Evolutionary conservation across 495 filamentous ascomycete species (phyloP).

Genomic region (Annulohypoxylon maeteangense): DNA sequence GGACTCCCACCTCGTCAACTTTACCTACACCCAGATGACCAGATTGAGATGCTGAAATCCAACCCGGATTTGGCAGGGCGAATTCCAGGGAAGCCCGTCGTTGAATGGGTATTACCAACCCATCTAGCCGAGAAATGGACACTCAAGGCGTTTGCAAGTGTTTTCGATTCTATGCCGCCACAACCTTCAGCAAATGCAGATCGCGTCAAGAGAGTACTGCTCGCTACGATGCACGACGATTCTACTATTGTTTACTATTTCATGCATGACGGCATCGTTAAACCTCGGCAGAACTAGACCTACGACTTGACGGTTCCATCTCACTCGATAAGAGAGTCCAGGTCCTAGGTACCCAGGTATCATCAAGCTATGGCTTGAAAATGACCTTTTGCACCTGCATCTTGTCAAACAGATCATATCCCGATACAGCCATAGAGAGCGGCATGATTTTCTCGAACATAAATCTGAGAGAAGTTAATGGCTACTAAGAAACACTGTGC

Average conservation of each 20-base stretch:
- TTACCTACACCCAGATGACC: slow-evolving; percentile 94
- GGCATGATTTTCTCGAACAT: slow-evolving; percentile 96
- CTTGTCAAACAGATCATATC: slow-evolving; percentile 90
- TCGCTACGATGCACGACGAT: slow-evolving; percentile 87
- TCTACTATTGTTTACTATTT: slow-evolving; percentile 96
- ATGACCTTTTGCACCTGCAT: slow-evolving; percentile 93
- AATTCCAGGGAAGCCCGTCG: slow-evolving; percentile 63
- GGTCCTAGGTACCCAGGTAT: not conserved
- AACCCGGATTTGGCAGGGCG: slow-evolving; percentile 51
- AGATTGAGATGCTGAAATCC: slow-evolving; percentile 77
- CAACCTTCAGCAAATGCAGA: slow-evolving; percentile 57
- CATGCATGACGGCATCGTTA: slow-evolving; percentile 93
- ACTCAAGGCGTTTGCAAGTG: slow-evolving; percentile 74
- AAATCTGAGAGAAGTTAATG: slow-evolving; percentile 66
- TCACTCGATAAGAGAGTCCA: not conserved
- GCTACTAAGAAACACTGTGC: not conserved
- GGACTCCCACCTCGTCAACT: slow-evolving; percentile 87
- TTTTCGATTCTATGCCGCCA: slow-evolving; percentile 79
- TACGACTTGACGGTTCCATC: not conserved
- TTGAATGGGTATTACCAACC: slow-evolving; percentile 89
- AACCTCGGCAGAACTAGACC: slow-evolving; percentile 88
- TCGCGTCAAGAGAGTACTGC: slow-evolving; percentile 75
- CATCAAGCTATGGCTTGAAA: slow-evolving; percentile 55
- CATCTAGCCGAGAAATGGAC: slow-evolving; percentile 86
- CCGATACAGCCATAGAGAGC: slow-evolving; percentile 82